Base-by-base conservation (phyloP, 345 rosid species). In the Ceriops zippeliana region DNA sequence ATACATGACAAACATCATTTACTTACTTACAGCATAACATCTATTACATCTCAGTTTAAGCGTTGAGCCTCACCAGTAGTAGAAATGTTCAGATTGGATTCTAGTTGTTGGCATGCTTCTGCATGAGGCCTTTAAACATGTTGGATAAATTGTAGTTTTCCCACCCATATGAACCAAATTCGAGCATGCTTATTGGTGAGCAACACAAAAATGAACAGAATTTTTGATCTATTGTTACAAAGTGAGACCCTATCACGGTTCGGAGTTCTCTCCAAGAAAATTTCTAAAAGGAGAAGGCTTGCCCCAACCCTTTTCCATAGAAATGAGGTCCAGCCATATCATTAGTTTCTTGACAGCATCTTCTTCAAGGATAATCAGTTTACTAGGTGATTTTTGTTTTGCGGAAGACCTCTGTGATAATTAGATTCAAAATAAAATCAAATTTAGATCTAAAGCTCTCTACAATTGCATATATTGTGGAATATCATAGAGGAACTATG, bases 221-320 rank as follows among this genome's bases (percentile, higher is more conserved):
- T 38, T 6, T 20, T 51, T 42, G 47, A 17, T 59, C 49, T 37
- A 19, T 6, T 9, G 61, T 26, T 30, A 2, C 15, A 13, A 24
- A 20, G 42, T 56, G 26, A 30, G 47, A 53, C 68, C 22, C 74
- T 80, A 86, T 87, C 93, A 86, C 16, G 93, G 89, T 58, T 86
- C 93, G 8, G 89, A 75, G 63, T 77, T 81, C 64, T 77, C 83
- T 42, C 86, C 83, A 15, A 80, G 84, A 75, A 83, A 86, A 64
- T 81, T 86, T 70, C 87, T 80, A 31, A 32, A 72, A 57, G 75
- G 58, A 19, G 82, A 70, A 20, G 83, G 81, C 72, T 56, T 66
- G 76, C 83, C 79, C 90, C 90, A 84, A 35, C 90, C 89, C 10
- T 69, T 84, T 66, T 88, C 90, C 90, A 79, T 86, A 46, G 69